phyloP scores from a whole-genome alignment of 768 basidiomycete genomes.

The Sistotremastrum niveocremeum region DNA sequence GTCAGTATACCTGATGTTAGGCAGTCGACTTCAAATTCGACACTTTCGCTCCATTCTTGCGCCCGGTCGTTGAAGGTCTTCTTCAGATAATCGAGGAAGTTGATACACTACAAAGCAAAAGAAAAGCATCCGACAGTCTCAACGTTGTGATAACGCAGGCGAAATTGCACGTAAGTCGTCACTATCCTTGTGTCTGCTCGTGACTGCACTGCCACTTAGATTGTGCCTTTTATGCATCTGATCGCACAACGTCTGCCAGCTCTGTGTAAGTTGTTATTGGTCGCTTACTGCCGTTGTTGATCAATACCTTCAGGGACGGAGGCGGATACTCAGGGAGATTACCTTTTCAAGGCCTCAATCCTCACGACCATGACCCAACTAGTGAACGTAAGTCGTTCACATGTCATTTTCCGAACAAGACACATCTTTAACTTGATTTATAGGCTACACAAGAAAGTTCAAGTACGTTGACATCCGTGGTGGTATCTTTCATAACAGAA shows the following conservation, averaged over 20 bases:
- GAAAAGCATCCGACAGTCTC: conserved; percentile 53
- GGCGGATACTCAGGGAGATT: conserved; percentile 41
- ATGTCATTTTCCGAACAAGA: not conserved
- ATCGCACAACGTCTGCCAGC: conserved; percentile 54
- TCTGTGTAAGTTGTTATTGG: conserved; percentile 42
- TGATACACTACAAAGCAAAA: conserved; percentile 65
- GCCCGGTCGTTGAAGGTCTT: conserved; percentile 45
- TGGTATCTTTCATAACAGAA: conserved; percentile 52
- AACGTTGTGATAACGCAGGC: conserved; percentile 51
- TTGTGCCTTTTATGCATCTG: conserved; percentile 47
- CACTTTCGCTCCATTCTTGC: conserved; percentile 57
- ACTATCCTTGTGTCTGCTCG: not conserved
- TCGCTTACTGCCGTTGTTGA: not conserved
- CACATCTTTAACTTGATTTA: not conserved
- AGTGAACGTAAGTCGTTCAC: conserved; percentile 35
- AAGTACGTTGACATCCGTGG: conserved; percentile 34
- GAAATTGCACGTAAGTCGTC: conserved; percentile 20
- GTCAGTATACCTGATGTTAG: conserved; percentile 23
- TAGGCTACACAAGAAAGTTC: conserved; percentile 61
- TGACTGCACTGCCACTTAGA: conserved; percentile 25
- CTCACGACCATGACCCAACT: conserved; percentile 59
- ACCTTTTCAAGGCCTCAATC: conserved; percentile 57
- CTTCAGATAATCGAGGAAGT: conserved; percentile 60
- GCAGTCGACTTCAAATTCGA: conserved; percentile 47
- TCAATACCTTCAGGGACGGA: conserved; percentile 39